These are phyloP conservation scores for Xylariales sp. DNA, from an alignment of 2,329 filamentous ascomycete species.

Conservation along the genomic window DNA sequence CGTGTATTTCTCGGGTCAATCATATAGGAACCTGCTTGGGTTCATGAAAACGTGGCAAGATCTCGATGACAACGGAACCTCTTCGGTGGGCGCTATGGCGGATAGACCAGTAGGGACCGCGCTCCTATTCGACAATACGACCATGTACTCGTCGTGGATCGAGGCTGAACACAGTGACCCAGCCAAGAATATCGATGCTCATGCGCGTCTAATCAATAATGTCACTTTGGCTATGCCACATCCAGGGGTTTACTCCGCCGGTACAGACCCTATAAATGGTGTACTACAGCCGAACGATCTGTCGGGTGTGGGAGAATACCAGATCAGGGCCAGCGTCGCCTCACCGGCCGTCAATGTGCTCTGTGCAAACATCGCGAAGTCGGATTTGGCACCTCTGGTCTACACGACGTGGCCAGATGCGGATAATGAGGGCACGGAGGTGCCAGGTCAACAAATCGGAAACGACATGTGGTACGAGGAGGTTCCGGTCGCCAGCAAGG, in stretches of 20 bases:
- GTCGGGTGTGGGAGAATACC: constrained; percentile 64
- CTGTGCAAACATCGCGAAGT: constrained; percentile 59
- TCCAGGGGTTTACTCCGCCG: constrained; percentile 59
- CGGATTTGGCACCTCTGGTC: constrained; percentile 60
- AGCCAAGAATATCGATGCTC: constrained; percentile 39
- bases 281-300: constrained; percentile 67
- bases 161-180: constrained; percentile 50
- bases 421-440: constrained; percentile 27
- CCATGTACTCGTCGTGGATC: constrained; percentile 66
- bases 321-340: constrained; percentile 62
- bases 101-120: constrained; percentile 56
- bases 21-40: constrained; percentile 64
- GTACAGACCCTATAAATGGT: constrained; percentile 53
- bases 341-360: constrained; percentile 68
- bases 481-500: constrained; percentile 27
- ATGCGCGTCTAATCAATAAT: constrained; percentile 64
- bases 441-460: constrained; percentile 28
- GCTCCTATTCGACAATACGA: constrained; percentile 68
- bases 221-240: constrained; percentile 76
- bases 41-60: constrained; percentile 55
- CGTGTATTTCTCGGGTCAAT: constrained; percentile 64
- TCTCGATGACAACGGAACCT: constrained; percentile 39
- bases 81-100: constrained; percentile 28
- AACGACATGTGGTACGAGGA: constrained; percentile 32
- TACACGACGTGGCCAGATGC: constrained; percentile 56